Evolutionary conservation across 2,329 filamentous ascomycete species (phyloP), one percentile per base, ranked within the genome.

Genomic region (Talaromyces funiculosus): DNA sequence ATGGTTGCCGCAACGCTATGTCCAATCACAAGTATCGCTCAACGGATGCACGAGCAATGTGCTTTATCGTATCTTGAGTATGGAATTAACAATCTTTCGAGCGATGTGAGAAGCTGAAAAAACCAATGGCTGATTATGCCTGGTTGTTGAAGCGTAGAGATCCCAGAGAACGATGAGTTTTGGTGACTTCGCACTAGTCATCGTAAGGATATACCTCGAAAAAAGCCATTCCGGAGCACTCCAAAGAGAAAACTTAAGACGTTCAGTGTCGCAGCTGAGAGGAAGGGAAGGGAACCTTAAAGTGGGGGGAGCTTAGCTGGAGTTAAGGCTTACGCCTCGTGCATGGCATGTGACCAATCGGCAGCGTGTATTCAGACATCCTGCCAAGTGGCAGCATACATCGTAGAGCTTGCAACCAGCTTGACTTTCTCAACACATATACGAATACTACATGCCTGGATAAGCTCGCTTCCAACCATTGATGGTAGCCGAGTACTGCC

Each of bases 331-430:
- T 51, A 33, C 10, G 29, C 43, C 43, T n/a, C 43, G 43, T 31
- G 43, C 14, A 9, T 22, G 26, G 47, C 47, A 33, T 33, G 29
- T 38, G 33, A 37, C 57, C 57, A 60, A 60, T 60, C 57, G 38
- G 49, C 49, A 29, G 8, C 20, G 37, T 49, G 38, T n/a, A 60
- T 60, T 37, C 31, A 3, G 26, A 4, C 57, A 54, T 60, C 47
- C 24, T 51, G 57, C 57, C 57, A 60, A 60, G 57, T 60, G 57
- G 57, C 57, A 33, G 51, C 35, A 29, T 43, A 20, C 20, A 5
- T 12, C 31, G 31, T 33, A 33, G 31, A 33, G 31, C 31, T 33
- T 33, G 29, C 14, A n/a, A 35, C 40, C 33, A 16, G 10, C 24
- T 9, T 22, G n/a, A n/a, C 22, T 22, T 51, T 51, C 45, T 51